phyloP scores from a whole-genome alignment of 2,329 filamentous ascomycete genomes.

The Blastomyces percursus region DNA sequence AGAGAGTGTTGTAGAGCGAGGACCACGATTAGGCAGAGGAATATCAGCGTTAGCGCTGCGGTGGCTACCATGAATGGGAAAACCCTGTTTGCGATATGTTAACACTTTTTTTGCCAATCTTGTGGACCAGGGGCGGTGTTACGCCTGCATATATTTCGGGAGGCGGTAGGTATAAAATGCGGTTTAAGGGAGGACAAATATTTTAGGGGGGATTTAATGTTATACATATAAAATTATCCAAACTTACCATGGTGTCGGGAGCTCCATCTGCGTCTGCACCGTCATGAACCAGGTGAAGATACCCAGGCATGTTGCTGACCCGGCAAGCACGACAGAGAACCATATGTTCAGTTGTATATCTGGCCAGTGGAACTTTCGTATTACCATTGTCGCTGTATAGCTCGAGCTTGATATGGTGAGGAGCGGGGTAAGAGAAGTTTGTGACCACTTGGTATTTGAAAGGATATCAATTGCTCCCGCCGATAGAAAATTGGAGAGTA shows the following conservation, averaged over 20 bases:
- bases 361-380: slow-evolving; percentile 50
- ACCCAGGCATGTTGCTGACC: slow-evolving; percentile 47
- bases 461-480: background rate
- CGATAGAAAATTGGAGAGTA: background rate
- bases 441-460: background rate
- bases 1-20: slow-evolving; percentile 47
- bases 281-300: slow-evolving; percentile 51
- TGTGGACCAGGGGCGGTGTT: background rate
- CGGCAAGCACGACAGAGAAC: slow-evolving; percentile 51
- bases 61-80: slow-evolving; percentile 54
- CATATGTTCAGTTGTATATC: slow-evolving; percentile 55
- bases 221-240: background rate
- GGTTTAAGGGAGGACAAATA: too few relatives aligned
- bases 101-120: background rate
- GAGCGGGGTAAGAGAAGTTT: background rate
- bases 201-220: too few relatives aligned
- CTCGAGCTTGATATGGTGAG: background rate
- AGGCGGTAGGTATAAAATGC: background rate
- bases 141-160: background rate
- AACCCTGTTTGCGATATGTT: slow-evolving; percentile 37
- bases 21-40: slow-evolving; percentile 48
- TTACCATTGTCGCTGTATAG: background rate
- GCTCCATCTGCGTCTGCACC: slow-evolving; percentile 44
- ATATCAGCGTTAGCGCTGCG: slow-evolving; percentile 46
- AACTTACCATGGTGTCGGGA: slow-evolving; percentile 50